phyloP scores from a whole-genome alignment of 2,329 filamentous ascomycete species.

The Camptophora hylomeconis region DNA sequence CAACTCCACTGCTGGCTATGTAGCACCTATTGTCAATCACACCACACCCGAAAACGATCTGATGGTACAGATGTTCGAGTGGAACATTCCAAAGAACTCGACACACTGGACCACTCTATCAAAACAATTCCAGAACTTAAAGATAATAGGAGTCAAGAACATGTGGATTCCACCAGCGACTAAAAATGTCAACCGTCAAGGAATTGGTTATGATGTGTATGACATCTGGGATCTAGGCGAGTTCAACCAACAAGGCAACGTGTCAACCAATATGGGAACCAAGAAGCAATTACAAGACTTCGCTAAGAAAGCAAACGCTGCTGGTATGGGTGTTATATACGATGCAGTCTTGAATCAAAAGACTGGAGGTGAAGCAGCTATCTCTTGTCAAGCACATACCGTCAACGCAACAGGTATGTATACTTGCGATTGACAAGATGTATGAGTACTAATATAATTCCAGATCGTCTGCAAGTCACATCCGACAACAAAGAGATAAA shows the following conservation, averaged over 20 bases:
- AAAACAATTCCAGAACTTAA: not conserved
- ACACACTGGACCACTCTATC: constrained; percentile 1
- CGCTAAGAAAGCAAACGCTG: not conserved
- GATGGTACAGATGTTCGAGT: constrained; percentile 1
- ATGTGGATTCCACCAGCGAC: constrained; percentile 1
- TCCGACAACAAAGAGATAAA: constrained; percentile 29
- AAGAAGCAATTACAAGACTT: not conserved
- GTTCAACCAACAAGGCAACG: not conserved
- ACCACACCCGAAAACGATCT: no score
- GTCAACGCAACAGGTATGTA: not conserved
- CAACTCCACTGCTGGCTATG: no score
- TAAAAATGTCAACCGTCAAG: not conserved
- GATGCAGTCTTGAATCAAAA: constrained; percentile 1
- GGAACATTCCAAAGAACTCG: constrained; percentile 1
- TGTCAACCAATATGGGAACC: constrained; percentile 1
- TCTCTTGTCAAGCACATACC: not conserved
- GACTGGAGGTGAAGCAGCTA: constrained; percentile 1
- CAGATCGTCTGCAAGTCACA: constrained; percentile 42
- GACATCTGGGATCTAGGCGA: constrained; percentile 1
- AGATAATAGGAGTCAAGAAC: not conserved
- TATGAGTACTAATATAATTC: no score
- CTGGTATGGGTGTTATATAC: not conserved
- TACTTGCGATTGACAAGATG: no score
- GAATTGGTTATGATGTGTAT: constrained; percentile 1
- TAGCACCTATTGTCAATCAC: no score